A percentile compares a stretch with the other conserved stretches of the same genome.
Evolutionary conservation across 164 flowering plant species (phyloP).

Genomic region (Chimonanthus praecox): DNA sequence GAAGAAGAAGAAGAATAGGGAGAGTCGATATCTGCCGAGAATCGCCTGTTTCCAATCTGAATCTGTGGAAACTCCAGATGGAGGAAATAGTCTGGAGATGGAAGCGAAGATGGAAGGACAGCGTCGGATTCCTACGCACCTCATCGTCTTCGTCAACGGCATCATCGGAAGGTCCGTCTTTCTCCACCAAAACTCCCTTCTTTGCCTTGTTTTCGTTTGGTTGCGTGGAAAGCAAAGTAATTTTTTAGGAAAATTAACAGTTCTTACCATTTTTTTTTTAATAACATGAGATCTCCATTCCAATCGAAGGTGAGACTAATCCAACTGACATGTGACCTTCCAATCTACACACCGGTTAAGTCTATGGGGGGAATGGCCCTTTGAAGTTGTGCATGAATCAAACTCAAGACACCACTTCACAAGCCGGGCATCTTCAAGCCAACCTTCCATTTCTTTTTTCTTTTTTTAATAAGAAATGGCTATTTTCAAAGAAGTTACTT

Average conservation of each 20-base stretch:
- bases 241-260: no score
- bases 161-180: conserved; percentile 61
- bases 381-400: neutral
- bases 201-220: neutral
- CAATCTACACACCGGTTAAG: neutral
- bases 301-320: neutral
- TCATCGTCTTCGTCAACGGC: conserved; percentile 71
- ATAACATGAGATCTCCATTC: neutral
- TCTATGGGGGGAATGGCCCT: neutral
- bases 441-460: no score
- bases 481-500: no score
- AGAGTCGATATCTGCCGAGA: conserved; percentile 11
- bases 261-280: no score
- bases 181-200: neutral
- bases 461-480: no score
- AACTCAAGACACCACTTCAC: no score
- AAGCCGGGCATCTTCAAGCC: no score
- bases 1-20: conserved; percentile 19
- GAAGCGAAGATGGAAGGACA: conserved; percentile 28
- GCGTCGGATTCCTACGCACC: conserved; percentile 43
- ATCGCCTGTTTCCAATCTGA: conserved; percentile 34
- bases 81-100: conserved; percentile 31
- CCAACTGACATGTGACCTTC: neutral
- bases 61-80: conserved; percentile 19
- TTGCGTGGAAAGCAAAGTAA: neutral